phyloP scores from a whole-genome alignment of 805 yeast species.

The Yarrowia porcina region DNA sequence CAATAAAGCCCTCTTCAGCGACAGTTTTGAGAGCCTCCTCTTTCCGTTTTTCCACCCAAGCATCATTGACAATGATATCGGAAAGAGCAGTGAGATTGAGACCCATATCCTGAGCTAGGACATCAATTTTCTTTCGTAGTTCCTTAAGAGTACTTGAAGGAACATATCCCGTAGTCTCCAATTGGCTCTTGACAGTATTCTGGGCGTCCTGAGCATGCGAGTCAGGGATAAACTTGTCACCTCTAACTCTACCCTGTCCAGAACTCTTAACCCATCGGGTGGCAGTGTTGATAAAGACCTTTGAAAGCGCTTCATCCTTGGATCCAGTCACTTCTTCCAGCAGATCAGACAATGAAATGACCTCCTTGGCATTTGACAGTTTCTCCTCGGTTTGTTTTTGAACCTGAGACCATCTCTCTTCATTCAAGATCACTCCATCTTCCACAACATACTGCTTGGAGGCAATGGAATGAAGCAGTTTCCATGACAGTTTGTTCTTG shows the following conservation, averaged over 20 bases:
- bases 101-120: background rate
- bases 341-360: background rate
- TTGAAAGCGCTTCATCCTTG: background rate
- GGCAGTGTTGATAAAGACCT: background rate
- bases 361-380: background rate
- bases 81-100: background rate
- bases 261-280: background rate
- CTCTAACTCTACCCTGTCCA: background rate
- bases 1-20: background rate
- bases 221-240: conserved; percentile 6
- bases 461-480: background rate
- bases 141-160: background rate
- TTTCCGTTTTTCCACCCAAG: background rate
- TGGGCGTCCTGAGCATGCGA: conserved; percentile 10
- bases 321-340: background rate
- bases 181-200: background rate
- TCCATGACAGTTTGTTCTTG: conserved; percentile 16
- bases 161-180: background rate
- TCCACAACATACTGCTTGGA: background rate
- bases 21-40: background rate
- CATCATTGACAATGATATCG: background rate
- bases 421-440: conserved; percentile 6
- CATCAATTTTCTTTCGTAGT: conserved; percentile 12
- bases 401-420: background rate
- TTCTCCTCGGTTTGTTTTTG: background rate